Conservation (phyloP, 192 early-diverging fungal genomes). For the Entophlyctis helioformis region DNA sequence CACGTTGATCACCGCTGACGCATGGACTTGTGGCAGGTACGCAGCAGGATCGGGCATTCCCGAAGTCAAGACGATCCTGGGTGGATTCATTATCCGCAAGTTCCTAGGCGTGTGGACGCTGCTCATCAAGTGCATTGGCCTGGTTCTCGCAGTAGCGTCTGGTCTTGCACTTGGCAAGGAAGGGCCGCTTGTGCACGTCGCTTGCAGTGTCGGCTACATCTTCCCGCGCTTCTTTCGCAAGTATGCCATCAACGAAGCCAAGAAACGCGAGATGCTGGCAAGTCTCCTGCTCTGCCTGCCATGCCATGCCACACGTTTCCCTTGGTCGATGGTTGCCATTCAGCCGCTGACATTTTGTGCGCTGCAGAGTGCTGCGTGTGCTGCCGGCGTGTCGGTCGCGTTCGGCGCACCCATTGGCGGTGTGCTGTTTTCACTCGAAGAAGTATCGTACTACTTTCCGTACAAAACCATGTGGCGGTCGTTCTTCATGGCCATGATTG, state of each 20-base stretch:
- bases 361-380: conserved; percentile 50
- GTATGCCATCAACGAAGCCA: conserved; percentile 69
- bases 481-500: conserved; percentile 96
- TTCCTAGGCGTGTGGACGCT: conserved; percentile 80
- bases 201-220: conserved; percentile 86
- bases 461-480: conserved; percentile 91
- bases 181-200: conserved; percentile 91
- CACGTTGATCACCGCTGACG: neutral
- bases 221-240: conserved; percentile 63
- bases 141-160: conserved; percentile 34
- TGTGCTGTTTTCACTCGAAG: conserved; percentile 68
- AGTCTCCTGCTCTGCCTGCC: neutral
- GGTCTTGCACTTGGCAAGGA: conserved; percentile 47
- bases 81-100: conserved; percentile 89
- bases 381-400: conserved; percentile 94
- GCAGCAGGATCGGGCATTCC: conserved; percentile 70
- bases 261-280: conserved; percentile 32
- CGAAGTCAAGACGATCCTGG: conserved; percentile 93
- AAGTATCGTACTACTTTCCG: conserved; percentile 91
- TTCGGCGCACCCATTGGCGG: conserved; percentile 96
- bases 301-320: too few species aligned
- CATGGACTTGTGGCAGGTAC: conserved; percentile 8
- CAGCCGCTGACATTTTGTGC: neutral
- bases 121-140: conserved; percentile 67
- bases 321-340: too few species aligned